phyloP scores from a whole-genome alignment of 176 grass and related monocot species.

The Miscanthus lutarioriparius region DNA sequence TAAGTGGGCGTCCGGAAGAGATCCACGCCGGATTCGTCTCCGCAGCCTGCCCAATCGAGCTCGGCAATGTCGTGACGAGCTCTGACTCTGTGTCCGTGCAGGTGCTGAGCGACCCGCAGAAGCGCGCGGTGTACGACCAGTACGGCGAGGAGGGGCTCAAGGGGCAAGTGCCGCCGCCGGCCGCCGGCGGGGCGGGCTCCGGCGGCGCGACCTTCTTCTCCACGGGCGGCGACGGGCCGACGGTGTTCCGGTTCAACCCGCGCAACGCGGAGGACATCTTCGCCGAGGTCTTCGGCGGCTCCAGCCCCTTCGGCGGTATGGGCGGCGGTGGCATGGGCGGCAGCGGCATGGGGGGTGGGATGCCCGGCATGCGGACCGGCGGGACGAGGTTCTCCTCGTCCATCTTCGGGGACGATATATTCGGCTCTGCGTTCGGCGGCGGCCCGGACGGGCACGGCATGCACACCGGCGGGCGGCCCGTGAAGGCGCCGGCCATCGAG shows the following conservation, averaged over 20 bases:
- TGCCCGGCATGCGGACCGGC: conserved; percentile 48
- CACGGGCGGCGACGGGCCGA: conserved; percentile 59
- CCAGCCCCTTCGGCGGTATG: conserved; percentile 79
- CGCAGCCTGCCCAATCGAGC: neutral
- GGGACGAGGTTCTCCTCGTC: conserved; percentile 59
- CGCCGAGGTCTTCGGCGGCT: conserved; percentile 85
- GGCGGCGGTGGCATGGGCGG: conserved; percentile 58
- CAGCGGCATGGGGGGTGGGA: conserved; percentile 41
- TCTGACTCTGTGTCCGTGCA: conserved; percentile 18
- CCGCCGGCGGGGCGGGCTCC: conserved; percentile 35
- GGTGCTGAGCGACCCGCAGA: conserved; percentile 84
- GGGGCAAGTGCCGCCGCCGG: conserved; percentile 85
- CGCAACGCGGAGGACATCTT: conserved; percentile 96
- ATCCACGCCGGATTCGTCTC: neutral
- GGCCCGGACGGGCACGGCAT: conserved; percentile 32
- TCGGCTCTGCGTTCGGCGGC: conserved; percentile 47
- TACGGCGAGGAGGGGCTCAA: conserved; percentile 96
- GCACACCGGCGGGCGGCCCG: conserved; percentile 42
- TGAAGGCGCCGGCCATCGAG: conserved; percentile 76
- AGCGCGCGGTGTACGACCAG: conserved; percentile 93
- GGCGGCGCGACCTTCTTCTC: conserved; percentile 68
- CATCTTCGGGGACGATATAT: conserved; percentile 72
- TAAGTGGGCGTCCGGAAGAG: conserved; percentile 23
- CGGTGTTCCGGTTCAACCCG: conserved; percentile 74
- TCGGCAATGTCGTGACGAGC: neutral